Base-by-base conservation (phyloP, 345 rosid genomes). In the Angophora floribunda region DNA sequence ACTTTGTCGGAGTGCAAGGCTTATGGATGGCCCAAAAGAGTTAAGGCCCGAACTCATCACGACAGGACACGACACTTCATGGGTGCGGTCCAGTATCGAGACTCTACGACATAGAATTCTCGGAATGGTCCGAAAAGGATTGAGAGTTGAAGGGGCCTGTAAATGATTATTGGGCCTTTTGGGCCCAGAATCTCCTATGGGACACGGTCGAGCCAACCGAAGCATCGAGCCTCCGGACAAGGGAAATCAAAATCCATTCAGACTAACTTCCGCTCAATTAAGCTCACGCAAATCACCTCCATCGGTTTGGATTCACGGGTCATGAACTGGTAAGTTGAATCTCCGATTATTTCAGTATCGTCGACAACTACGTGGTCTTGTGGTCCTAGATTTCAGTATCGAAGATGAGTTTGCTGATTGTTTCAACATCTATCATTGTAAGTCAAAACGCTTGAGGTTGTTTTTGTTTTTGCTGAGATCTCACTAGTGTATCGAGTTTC, bases 1-100 rank as follows among this genome's bases (percentile, higher is more conserved):
- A 19, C 17, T 70, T 0, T 9, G 9, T 70, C 1, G 2, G 0
- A 7, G 24, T 7, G 11, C 24, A 5, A 70, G 80, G 13, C 47
- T 5, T 17, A 6, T 4, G 6, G 7, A 17, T 36, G 13, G 80
- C 47, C 80, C 24, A 45, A 17, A 17, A 16, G 17, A 12, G 26
- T 70, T 9, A 17, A 70, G 80, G 26, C 7, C 21, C 26, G 11
- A 36, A 17, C 7, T 2, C 47, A 67, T 67, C 19, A 14, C 41
- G 11, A 4, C 78, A 7, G 10, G 80, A 70, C 47, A 36, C 13
- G 24, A 24, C 28, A 6, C 45, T 16, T 16, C 12, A 32, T 9
- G 10, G 6, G 45, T 70, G 80, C 80, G 44, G 41, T 19, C 45
- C 80, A 70, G 6, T 19, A 70, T 16, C 6, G 45, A 32, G 44